Evolutionary conservation across 345 rosid genomes (phyloP).

Genomic region (Balakata baccata): DNA sequence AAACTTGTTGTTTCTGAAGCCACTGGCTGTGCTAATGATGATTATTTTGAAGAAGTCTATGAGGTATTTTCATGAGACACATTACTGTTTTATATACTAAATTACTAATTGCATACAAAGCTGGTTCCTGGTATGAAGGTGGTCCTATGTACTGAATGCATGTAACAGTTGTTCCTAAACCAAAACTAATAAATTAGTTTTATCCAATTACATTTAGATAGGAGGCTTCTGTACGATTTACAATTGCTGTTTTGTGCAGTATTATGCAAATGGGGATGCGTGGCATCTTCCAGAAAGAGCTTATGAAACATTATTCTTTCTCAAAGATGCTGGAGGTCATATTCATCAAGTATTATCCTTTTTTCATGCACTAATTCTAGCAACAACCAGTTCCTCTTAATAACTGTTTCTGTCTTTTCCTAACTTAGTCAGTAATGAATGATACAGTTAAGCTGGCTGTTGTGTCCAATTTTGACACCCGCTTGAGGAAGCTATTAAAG

Average conservation of each 20-base stretch:
- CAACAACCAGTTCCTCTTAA: constrained; percentile 4
- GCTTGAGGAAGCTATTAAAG: constrained; percentile 73
- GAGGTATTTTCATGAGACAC: constrained; percentile 42
- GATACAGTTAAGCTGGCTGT: constrained; percentile 82
- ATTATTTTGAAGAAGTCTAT: constrained; percentile 86
- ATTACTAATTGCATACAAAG: background rate
- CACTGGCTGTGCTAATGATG: constrained; percentile 63
- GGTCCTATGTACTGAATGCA: background rate
- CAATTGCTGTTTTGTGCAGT: constrained; percentile 37
- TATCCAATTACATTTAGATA: background rate
- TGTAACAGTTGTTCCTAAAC: background rate
- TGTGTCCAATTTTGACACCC: constrained; percentile 78
- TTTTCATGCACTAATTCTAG: constrained; percentile 19
- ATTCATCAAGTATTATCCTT: constrained; percentile 30
- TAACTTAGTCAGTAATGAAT: constrained; percentile 24
- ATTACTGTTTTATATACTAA: background rate
- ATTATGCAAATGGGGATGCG: constrained; percentile 74
- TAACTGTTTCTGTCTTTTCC: constrained; percentile 19
- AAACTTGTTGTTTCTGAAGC: constrained; percentile 77
- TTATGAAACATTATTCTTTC: constrained; percentile 48
- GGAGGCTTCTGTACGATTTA: constrained; percentile 6
- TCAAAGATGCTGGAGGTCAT: constrained; percentile 86
- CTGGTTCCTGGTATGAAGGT: background rate
- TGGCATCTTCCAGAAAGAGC: constrained; percentile 91
- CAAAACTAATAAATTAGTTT: background rate